Evolutionary conservation across 1,284 basidiomycete species (phyloP), one percentile per base, ranked within the genome.

Genomic region (Cryptococcus maquisensis): DNA sequence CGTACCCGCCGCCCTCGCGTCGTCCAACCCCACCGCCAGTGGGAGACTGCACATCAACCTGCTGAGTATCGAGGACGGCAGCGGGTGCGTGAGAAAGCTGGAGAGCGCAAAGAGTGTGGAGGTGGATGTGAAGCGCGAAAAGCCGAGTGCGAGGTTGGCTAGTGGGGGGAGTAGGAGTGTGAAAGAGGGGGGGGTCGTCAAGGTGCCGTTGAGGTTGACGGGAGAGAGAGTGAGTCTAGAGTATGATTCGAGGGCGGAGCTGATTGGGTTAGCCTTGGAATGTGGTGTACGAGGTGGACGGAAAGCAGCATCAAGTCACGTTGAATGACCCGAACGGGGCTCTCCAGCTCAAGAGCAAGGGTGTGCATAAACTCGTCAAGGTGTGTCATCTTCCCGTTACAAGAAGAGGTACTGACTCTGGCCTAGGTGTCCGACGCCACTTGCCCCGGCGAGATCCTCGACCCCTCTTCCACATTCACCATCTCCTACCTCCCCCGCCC

Each of bases 61-160:
- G 51, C 62, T 89, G 54, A 89, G 84, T 63, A 84, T 97, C 39
- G 88, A 90, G 69, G 95, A 98, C 75, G 84, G 84, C 2, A 90
- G 90, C 65, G 87, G 88, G 20, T 98, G 95, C 75, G 87, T 87
- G 66, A 82, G 89, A 40, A 74, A 84, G 18, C 77, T 98, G 23
- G 23, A 20, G 5, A 83, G 84, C 20, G 84, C 86, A 0, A 85
- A 87, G 18, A 88, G 90, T 15, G 77, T 96, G 48, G 82, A 85
- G n/a, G 87, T 96, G 51, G 90, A 91, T 62, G 90, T 98, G n/a
- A 84, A 88, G 63, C 80, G 90, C 53, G 81, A 87, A 15, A 86
- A 88, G 84, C 91, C 95, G 3, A 94, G 88, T 1, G 91, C 82
- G 20, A 86, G 85, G 65, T 96, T 98, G 76, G 63, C 67, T 2